Conservation (phyloP, 208 protist species). For the Leishmania amazonensis region DNA sequence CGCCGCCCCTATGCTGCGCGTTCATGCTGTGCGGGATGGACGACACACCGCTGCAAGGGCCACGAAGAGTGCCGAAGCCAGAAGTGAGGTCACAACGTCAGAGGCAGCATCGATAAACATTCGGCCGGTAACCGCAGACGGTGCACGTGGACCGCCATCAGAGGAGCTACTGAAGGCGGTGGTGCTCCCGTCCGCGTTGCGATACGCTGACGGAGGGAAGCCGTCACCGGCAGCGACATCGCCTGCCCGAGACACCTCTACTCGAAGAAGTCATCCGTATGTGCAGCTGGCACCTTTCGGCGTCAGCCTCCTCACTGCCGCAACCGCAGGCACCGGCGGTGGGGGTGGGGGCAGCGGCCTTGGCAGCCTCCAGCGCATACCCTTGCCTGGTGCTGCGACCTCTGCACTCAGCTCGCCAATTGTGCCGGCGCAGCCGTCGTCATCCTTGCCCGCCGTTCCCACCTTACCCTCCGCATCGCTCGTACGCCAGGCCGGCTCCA, state of each 20-base stretch:
- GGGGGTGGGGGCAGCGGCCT: slow-evolving; percentile 7
- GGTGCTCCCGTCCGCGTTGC: not conserved
- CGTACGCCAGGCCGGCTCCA: not conserved
- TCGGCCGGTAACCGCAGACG: not conserved
- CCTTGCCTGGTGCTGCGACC: slow-evolving; percentile 7
- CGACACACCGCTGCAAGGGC: not conserved
- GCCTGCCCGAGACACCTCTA: not conserved
- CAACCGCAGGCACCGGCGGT: slow-evolving; percentile 22
- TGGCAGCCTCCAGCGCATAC: slow-evolving; percentile 44
- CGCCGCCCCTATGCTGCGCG: not conserved
- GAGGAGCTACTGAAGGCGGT: slow-evolving; percentile 7
- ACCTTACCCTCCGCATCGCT: not conserved
- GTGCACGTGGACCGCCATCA: not conserved
- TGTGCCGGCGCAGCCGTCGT: not conserved
- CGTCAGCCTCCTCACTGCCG: slow-evolving; percentile 63
- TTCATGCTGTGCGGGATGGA: not conserved
- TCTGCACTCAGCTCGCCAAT: not conserved
- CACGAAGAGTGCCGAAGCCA: not conserved
- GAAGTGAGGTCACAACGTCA: not conserved
- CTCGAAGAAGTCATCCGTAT: slow-evolving; percentile 1
- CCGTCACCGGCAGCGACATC: not conserved
- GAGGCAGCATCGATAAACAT: not conserved
- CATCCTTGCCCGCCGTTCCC: not conserved
- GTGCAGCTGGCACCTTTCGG: slow-evolving; percentile 61
- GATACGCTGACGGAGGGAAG: not conserved